Evolutionary conservation across 306 rosid species (phyloP).

Genomic region (Rosa persica): DNA sequence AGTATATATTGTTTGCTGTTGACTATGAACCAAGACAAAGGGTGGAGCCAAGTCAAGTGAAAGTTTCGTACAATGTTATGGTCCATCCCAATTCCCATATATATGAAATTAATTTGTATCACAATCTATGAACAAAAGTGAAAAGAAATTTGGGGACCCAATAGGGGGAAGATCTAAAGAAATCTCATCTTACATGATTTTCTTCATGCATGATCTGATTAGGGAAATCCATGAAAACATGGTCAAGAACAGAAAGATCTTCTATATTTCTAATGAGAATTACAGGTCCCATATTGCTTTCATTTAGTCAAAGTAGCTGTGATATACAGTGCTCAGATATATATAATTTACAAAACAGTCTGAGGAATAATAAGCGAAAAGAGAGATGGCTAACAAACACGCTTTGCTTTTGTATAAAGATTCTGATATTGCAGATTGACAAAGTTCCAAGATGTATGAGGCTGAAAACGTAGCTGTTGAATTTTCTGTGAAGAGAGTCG

Average conservation of each 20-base stretch:
- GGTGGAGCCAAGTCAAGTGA: constrained; percentile 10
- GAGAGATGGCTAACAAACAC: constrained; percentile 25
- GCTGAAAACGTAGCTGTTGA: not conserved
- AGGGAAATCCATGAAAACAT: constrained; percentile 3
- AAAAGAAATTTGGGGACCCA: constrained; percentile 25
- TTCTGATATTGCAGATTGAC: constrained; percentile 11
- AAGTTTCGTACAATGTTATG: constrained; percentile 1
- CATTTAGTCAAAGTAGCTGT: constrained; percentile 31
- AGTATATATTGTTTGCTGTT: not conserved
- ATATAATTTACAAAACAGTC: not conserved
- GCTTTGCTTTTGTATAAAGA: constrained; percentile 29
- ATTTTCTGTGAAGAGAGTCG: not conserved
- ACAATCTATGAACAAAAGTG: not conserved
- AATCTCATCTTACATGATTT: constrained; percentile 47
- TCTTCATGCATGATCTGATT: constrained; percentile 23
- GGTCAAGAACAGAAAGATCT: constrained; percentile 30
- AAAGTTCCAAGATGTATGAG: not conserved
- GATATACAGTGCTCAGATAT: not conserved
- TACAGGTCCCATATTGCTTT: constrained; percentile 24
- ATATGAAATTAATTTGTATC: not conserved
- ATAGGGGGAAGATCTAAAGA: constrained; percentile 21
- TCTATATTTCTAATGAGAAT: constrained; percentile 23
- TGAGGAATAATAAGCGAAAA: constrained; percentile 4
- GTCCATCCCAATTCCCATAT: not conserved
- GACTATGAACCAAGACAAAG: constrained; percentile 2